phyloP scores from a whole-genome alignment of 2,329 filamentous ascomycete genomes.

The Microdochium bolleyi region DNA sequence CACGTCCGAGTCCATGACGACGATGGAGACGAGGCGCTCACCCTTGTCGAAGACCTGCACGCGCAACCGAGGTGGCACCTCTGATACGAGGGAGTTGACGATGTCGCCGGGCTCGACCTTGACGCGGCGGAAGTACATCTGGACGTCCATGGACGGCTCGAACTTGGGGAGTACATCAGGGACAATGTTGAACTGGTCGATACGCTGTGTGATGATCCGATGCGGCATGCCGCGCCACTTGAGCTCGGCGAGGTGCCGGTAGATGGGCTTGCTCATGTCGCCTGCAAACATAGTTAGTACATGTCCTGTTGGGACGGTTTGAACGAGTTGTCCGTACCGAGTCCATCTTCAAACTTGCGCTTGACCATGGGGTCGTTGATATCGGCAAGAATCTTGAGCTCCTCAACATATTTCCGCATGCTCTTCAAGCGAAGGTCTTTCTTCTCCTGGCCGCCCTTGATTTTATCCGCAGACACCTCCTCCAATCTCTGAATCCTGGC shows the following conservation, averaged over 20 bases:
- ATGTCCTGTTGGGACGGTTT: neutral
- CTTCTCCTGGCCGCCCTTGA: constrained; percentile 53
- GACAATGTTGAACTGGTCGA: constrained; percentile 77
- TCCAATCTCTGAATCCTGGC: constrained; percentile 62
- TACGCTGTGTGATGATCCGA: constrained; percentile 73
- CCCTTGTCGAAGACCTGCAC: constrained; percentile 82
- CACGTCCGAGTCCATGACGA: constrained; percentile 84
- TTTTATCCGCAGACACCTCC: constrained; percentile 44
- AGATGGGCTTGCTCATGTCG: constrained; percentile 94
- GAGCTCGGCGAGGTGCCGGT: constrained; percentile 77
- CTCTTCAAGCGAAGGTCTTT: constrained; percentile 62
- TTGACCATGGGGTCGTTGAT: constrained; percentile 94
- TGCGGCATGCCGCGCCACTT: constrained; percentile 85
- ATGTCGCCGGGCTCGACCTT: constrained; percentile 70
- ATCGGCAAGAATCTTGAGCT: constrained; percentile 82
- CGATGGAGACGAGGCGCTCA: constrained; percentile 74
- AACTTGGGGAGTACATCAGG: constrained; percentile 81
- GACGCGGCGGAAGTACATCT: constrained; percentile 67
- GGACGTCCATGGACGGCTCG: constrained; percentile 70
- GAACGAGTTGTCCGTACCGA: constrained; percentile 52
- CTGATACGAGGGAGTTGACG: constrained; percentile 66
- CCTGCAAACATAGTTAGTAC: constrained; percentile 39
- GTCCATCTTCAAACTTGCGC: constrained; percentile 85
- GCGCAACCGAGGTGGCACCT: constrained; percentile 64
- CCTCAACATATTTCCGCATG: constrained; percentile 65